Base-by-base conservation (phyloP, 2,329 filamentous ascomycete genomes). In the Neofusicoccum kwambonambiense region DNA sequence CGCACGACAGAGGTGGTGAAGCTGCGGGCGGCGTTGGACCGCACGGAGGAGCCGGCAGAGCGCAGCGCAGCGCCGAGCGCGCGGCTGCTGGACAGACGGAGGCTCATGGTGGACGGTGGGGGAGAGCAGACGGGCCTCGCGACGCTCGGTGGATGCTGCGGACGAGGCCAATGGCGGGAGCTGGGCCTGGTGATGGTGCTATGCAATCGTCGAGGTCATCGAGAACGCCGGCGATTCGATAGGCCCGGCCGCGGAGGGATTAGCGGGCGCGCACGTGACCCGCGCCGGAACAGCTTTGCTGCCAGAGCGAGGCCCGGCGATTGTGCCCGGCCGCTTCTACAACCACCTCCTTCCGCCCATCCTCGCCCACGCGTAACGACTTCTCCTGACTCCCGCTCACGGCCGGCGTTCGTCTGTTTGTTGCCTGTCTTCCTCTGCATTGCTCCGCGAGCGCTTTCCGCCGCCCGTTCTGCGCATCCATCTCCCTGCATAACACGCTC, bases 1-100 rank as follows among this genome's bases (percentile, higher is more conserved):
- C 79, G 77, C 62, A 76, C 68, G 49, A 76, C 73, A 37, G 77
- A 76, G 49, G 78, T 75, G 63, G 80, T 73, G 72, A 83, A 82
- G 67, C 76, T 73, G 69, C 81, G 76, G 58, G 73, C 71, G 45
- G 76, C 70, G 49, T 62, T 60, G 62, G 70, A 60, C 58, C 70
- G 69, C 61, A 70, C 63, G 64, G 69, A 69, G 65, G 74, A 69
- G 71, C 69, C 69, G 65, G 76, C 71, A 58, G 76, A 72, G 71
- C 76, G 76, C 66, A 73, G 70, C 65, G 70, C 73, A 62, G 72
- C 65, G 72, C 70, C 72, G 74, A 79, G 74, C 72, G 76, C 74
- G 70, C 77, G 74, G 69, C 71, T 72, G 42, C 73, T 73, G 69
- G 76, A 74, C 64, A 79, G 74, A 68, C 77, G 73, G 69, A 80